Evolutionary conservation across 2,329 filamentous ascomycete genomes (phyloP), one percentile per base, ranked within the genome.

Genomic region (Pseudogymnoascus sp.): DNA sequence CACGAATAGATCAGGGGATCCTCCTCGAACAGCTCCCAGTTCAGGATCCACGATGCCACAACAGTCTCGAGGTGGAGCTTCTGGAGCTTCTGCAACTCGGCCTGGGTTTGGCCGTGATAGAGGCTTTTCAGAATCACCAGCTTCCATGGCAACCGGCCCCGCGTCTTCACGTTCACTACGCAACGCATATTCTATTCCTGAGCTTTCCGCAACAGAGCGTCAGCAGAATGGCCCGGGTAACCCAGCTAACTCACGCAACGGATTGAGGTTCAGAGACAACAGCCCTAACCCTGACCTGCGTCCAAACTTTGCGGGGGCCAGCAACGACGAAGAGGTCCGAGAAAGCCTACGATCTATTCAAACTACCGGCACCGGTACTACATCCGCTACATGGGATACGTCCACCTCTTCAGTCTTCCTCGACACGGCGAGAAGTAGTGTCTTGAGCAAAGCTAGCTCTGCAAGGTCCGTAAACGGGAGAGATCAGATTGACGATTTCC

Each of bases 401-500:
- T n/a, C 29, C 5, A 57, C 51, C 12, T 57, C 51, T 3, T 57
- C 51, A 36, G 11, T 57, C 5, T 62, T 62, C 29, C 40, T 62
- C 5, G 61, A 80, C 14, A 96, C 91, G 1, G 90, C 93, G 72
- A 83, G 90, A 66, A 96, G 90, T 74, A 96, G 92, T 71, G 81
- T 95, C 60, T 74, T 88, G 67, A 95, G 91, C 3, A 91, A 90
- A 69, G 85, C 86, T 65, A 96, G 89, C 77, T 92, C 89, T 1
- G 81, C 87, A 62, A 88, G 77, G 77, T 95, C 79, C 66, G 81
- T 81, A 75, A 74, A 78, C 67, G 75, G 73, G 40, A 74, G 77
- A 14, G 79, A 83, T 66, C 84, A 86, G 67, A 77, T 88, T 34
- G 84, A 87, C 68, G 85, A 88, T 77, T 82, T 91, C 63, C 87